Conservation (phyloP, 192 early-diverging fungal species). For the Jimgerdemannia flammicorona region DNA sequence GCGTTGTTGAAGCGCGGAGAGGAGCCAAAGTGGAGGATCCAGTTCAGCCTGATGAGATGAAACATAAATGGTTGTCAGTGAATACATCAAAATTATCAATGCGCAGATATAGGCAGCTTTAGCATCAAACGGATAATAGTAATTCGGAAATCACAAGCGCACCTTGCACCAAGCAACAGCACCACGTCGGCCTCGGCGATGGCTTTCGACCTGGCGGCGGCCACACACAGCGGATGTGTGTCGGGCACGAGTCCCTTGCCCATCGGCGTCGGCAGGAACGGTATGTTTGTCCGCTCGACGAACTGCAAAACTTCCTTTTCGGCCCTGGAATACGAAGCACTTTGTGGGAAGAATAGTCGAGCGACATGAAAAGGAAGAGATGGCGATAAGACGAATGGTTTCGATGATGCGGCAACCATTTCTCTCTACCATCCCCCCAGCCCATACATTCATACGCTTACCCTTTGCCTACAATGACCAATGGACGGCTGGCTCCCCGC, state of each 20-base stretch:
- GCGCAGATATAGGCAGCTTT: too few relatives aligned
- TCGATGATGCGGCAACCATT: neutral
- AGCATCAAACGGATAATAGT: neutral
- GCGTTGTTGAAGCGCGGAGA: constrained; percentile 44
- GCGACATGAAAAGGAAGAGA: too few relatives aligned
- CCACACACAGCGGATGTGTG: constrained; percentile 51
- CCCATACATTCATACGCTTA: constrained; percentile 4
- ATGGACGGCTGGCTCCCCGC: constrained; percentile 44
- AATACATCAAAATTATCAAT: neutral
- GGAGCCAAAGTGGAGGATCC: constrained; percentile 72
- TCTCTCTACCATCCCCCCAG: neutral
- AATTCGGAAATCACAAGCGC: neutral
- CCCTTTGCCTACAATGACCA: constrained; percentile 75
- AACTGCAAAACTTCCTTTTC: constrained; percentile 53
- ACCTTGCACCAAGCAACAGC: constrained; percentile 57
- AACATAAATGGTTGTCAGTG: neutral
- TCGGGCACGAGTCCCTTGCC: constrained; percentile 72
- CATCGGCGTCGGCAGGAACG: constrained; percentile 73
- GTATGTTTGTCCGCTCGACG: constrained; percentile 52
- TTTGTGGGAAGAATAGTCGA: constrained; percentile 5
- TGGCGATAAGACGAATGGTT: neutral
- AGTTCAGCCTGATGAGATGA: constrained; percentile 47
- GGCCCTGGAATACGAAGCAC: constrained; percentile 61
- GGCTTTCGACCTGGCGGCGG: constrained; percentile 62
- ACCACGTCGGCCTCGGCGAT: constrained; percentile 66